These are phyloP conservation scores for Excoecaria cochinchinensis DNA, from an alignment of 345 rosid genomes.

Conservation along the genomic window DNA sequence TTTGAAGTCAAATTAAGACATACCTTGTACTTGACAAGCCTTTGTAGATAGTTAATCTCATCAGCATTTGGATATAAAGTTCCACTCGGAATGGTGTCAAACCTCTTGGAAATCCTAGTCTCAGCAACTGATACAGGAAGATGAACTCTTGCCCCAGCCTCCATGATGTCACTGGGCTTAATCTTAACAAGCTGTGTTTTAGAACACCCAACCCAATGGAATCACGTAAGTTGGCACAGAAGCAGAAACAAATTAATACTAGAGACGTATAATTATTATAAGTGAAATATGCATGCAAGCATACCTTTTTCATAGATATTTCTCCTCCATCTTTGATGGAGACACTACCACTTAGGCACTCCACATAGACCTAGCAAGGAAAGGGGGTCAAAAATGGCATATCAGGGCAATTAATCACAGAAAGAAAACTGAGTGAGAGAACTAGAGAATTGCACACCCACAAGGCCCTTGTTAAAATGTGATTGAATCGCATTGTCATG, in stretches of 20 bases:
- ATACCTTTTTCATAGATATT: constrained; percentile 55
- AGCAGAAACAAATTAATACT: background rate
- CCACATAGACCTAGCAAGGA: constrained; percentile 53
- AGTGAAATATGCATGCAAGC: background rate
- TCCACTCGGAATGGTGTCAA: constrained; percentile 82
- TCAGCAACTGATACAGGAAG: constrained; percentile 77
- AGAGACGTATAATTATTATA: background rate
- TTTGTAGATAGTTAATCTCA: constrained; percentile 79
- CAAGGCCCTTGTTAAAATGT: constrained; percentile 88
- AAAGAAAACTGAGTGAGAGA: background rate
- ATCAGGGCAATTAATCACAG: background rate
- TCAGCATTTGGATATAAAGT: constrained; percentile 89
- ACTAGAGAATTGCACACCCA: constrained; percentile 26
- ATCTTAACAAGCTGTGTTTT: constrained; percentile 54
- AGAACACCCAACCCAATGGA: constrained; percentile 32
- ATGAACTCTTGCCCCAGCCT: constrained; percentile 58
- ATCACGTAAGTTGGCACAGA: constrained; percentile 1
- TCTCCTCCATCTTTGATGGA: constrained; percentile 28
- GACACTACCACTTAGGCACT: constrained; percentile 30
- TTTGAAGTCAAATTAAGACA: constrained; percentile 11
- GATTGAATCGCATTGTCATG: constrained; percentile 54
- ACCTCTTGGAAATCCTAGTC: constrained; percentile 70
- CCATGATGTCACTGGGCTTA: constrained; percentile 65
- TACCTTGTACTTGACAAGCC: constrained; percentile 90
- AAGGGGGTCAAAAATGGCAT: background rate